A percentile compares a stretch with the other conserved stretches of the same genome.
phyloP scores from a whole-genome alignment of 768 basidiomycete species.

The Obba rivulosa region DNA sequence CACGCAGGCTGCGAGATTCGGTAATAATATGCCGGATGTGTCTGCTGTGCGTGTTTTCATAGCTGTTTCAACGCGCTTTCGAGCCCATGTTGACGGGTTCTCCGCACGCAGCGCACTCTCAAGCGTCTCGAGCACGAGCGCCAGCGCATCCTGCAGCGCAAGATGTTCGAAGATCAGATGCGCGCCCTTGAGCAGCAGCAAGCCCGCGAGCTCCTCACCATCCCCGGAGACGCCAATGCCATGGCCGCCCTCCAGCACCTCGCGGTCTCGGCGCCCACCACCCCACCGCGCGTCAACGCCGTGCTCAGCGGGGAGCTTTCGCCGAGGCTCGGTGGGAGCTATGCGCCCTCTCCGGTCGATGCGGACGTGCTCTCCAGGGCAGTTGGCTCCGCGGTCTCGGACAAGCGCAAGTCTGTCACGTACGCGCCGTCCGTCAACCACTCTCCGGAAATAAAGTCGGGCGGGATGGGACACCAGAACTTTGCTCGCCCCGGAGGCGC shows the following conservation, averaged over 20 bases:
- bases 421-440: conserved; percentile 75
- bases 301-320: conserved; percentile 56
- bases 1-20: conserved; percentile 70
- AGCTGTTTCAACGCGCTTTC: conserved; percentile 4
- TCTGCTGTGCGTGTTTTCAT: conserved; percentile 58
- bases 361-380: conserved; percentile 61
- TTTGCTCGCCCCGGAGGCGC: conserved; percentile 69
- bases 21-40: conserved; percentile 83
- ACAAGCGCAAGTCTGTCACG: conserved; percentile 84
- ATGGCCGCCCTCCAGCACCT: conserved; percentile 57
- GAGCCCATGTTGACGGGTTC: conserved; percentile 7
- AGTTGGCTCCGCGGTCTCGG: conserved; percentile 57
- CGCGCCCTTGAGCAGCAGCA: conserved; percentile 88
- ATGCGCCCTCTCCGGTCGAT: conserved; percentile 44
- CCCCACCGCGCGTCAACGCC: conserved; percentile 75
- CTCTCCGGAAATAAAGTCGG: conserved; percentile 58
- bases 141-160: conserved; percentile 80
- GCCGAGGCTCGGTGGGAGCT: conserved; percentile 32
- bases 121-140: conserved; percentile 90
- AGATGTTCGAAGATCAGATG: conserved; percentile 96
- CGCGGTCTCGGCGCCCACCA: conserved; percentile 86
- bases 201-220: conserved; percentile 73
- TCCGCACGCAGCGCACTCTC: conserved; percentile 66
- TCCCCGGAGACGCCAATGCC: conserved; percentile 62
- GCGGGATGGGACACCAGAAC: conserved; percentile 31